Percentiles rank a stretch among this genome's conserved stretches.
These are phyloP conservation scores for Xylariaceae sp. DNA, from an alignment of 2,329 filamentous ascomycete genomes.

Conservation along the genomic window DNA sequence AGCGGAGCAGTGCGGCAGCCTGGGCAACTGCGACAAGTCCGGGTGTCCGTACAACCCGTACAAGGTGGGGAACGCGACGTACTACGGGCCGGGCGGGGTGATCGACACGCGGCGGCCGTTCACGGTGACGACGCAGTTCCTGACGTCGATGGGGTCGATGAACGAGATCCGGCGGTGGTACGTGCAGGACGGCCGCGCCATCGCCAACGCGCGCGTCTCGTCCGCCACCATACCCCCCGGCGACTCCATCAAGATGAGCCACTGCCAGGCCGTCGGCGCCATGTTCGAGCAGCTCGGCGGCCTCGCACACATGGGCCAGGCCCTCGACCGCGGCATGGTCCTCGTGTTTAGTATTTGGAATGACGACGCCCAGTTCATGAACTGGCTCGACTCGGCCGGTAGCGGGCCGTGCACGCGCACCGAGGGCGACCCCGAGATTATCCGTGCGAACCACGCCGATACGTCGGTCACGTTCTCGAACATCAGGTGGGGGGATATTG, in stretches of 20 bases:
- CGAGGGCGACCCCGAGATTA: slow-evolving; percentile 51
- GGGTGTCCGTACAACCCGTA: slow-evolving; percentile 45
- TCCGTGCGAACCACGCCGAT: slow-evolving; percentile 21
- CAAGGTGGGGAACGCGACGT: slow-evolving; percentile 32
- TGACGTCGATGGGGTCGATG: slow-evolving; percentile 33
- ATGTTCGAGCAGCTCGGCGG: slow-evolving; percentile 40
- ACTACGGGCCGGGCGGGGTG: slow-evolving; percentile 23
- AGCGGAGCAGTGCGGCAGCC: slow-evolving; percentile 30
- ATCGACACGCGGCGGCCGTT: slow-evolving; percentile 35
- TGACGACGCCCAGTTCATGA: slow-evolving; percentile 56
- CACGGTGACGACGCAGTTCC: slow-evolving; percentile 34
- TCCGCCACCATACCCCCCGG: slow-evolving; percentile 28
- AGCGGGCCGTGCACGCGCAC: slow-evolving; percentile 57
- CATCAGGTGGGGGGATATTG: slow-evolving; percentile 34
- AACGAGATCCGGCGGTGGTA: slow-evolving; percentile 53
- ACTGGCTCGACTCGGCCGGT: slow-evolving; percentile 56
- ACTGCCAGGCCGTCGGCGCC: slow-evolving; percentile 26
- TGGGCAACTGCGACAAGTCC: slow-evolving; percentile 41
- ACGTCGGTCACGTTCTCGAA: slow-evolving; percentile 35
- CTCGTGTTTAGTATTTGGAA: slow-evolving; percentile 60
- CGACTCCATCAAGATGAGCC: slow-evolving; percentile 29
- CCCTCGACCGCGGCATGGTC: slow-evolving; percentile 54
- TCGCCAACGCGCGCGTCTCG: slow-evolving; percentile 43
- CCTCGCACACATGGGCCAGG: slow-evolving; percentile 46
- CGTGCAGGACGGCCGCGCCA: slow-evolving; percentile 50